Conservation (phyloP, 2,329 filamentous ascomycete genomes). For the Proliferodiscus dingleyae region DNA sequence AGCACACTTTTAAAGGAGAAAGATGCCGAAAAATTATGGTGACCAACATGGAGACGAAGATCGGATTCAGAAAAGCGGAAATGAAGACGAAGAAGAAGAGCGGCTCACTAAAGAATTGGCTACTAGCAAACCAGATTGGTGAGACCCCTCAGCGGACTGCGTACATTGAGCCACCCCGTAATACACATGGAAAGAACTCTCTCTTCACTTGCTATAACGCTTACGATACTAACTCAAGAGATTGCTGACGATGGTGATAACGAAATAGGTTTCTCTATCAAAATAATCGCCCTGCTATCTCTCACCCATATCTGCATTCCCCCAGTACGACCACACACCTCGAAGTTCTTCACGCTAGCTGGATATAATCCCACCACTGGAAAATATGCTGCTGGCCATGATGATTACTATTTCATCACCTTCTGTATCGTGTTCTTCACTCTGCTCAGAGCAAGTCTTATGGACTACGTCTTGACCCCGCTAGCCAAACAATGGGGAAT, state of each 20-base stretch:
- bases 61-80: too few relatives aligned
- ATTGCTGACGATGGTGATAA: neutral
- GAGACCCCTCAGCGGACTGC: neutral
- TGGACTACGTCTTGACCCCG: conserved; percentile 81
- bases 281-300: conserved; percentile 73
- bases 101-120: too few relatives aligned
- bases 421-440: conserved; percentile 80
- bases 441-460: conserved; percentile 70
- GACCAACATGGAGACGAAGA: neutral
- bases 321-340: conserved; percentile 65
- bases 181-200: too few relatives aligned
- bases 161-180: too few relatives aligned
- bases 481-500: conserved; percentile 67
- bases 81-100: too few relatives aligned
- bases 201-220: too few relatives aligned
- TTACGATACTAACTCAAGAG: too few relatives aligned
- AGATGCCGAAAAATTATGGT: neutral
- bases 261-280: conserved; percentile 69
- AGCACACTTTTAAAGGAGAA: neutral
- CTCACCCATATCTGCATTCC: conserved; percentile 77
- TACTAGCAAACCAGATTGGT: conserved; percentile 1
- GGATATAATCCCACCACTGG: conserved; percentile 67
- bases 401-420: conserved; percentile 70
- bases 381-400: conserved; percentile 66
- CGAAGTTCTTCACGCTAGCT: conserved; percentile 77